These are phyloP conservation scores for Endogone sp. DNA, from an alignment of 192 early-diverging fungal genomes.

Conservation along the genomic window DNA sequence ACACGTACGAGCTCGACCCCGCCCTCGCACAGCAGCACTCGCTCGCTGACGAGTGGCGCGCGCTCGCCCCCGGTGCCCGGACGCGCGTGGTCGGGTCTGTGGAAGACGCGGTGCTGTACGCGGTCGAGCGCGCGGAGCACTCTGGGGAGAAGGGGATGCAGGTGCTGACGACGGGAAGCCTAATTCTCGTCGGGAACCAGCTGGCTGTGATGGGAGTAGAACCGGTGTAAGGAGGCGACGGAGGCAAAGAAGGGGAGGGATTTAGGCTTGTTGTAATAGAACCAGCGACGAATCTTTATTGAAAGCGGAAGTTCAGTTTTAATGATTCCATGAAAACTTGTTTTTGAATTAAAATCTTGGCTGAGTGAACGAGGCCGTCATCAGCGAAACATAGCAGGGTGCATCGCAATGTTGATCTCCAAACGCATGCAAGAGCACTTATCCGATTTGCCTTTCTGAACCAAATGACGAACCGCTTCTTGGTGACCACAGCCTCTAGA, in stretches of 20 bases:
- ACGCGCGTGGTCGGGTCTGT: slow-evolving; percentile 41
- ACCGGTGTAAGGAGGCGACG: neutral
- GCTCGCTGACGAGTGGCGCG: slow-evolving; percentile 53
- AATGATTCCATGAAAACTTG: too few relatives aligned
- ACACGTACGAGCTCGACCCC: slow-evolving; percentile 56
- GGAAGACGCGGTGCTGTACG: slow-evolving; percentile 68
- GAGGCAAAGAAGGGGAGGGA: neutral
- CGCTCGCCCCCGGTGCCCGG: slow-evolving; percentile 21
- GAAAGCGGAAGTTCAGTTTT: too few relatives aligned
- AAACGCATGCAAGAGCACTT: too few relatives aligned
- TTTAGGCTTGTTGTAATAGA: too few relatives aligned
- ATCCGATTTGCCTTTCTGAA: too few relatives aligned
- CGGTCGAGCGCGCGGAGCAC: slow-evolving; percentile 49
- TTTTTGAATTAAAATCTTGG: too few relatives aligned
- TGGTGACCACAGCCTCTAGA: too few relatives aligned
- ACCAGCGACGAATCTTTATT: too few relatives aligned
- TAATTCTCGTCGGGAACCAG: slow-evolving; percentile 87
- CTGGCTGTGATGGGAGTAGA: slow-evolving; percentile 58
- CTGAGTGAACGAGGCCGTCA: too few relatives aligned
- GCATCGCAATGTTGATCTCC: too few relatives aligned
- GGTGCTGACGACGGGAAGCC: slow-evolving; percentile 87
- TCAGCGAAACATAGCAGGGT: too few relatives aligned
- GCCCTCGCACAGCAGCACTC: slow-evolving; percentile 59
- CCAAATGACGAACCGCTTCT: too few relatives aligned
- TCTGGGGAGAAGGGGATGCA: slow-evolving; percentile 25